Base-by-base conservation (phyloP, 345 rosid genomes). In the Populus nigra region DNA sequence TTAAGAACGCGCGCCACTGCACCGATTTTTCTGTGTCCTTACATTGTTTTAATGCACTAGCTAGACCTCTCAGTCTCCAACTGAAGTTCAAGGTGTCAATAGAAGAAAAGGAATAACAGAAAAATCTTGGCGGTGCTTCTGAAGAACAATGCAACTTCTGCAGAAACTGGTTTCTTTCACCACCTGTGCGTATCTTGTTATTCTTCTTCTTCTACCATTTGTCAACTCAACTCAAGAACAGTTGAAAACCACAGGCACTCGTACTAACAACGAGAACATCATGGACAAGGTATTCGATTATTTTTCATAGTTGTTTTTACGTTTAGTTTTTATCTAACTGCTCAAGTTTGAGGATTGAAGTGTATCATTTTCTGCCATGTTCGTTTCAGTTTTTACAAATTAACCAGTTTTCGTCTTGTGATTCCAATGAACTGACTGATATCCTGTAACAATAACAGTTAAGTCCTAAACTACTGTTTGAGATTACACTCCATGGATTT, bases 401-500 rank as follows among this genome's bases (percentile, higher is more conserved):
- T 49, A 45, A 9, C 20, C 33, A 35, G 29, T 18, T 63, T 22
- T 25, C 41, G 23, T 65, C 22, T 38, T 11, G 74, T 36, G 36
- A 61, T 49, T 57, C n/a, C 73, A 29, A 50, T 15, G 22, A 72
- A 65, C 12, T 65, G 11, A 53, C 41, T 69, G 5, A 9, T 65
- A 20, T 66, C 78, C 15, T 13, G 69, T 71, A 27, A 66, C 4
- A 16, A 68, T 65, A 61, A 16, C 89, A 92, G 95, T 31, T 86
- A 79, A 92, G 84, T 86, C 77, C 88, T 36, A 81, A 82, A 65
- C 86, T 91, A 80, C 69, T 83, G 73, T 85, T 76, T 36, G 91
- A 88, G 76, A 87, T 94, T 65, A 80, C 81, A 73, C 77, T 91
- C 49, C 98, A 94, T 78, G 98, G 95, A 13, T 83, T 93, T 79